Base-by-base conservation (phyloP, 306 rosid species). In the Trifolium dubium region DNA sequence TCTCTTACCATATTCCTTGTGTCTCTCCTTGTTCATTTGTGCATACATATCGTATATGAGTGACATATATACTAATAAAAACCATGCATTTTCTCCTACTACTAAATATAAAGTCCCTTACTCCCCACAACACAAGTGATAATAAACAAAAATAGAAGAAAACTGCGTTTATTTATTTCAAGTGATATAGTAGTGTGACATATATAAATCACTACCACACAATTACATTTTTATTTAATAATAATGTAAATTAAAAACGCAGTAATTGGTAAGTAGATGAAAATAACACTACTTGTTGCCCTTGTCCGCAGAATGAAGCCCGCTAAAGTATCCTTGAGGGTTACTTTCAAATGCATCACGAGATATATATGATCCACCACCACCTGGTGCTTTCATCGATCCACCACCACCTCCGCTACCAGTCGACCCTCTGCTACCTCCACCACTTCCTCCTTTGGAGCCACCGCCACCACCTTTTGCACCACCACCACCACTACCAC, bases 311-410 rank as follows among this genome's bases (percentile, higher is more conserved):
- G 73, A 32, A 50, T 65, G 73, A 1, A 75, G 18, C 4, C 14
- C 59, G 30, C 73, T 40, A 9, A 75, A 75, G 37, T 75, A 75
- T 1, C 37, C 66, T 23, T 66, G 73, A 4, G 79, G 73, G 23
- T 66, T 75, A 10, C 7, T 75, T 64, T 65, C 79, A 39, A 75
- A 75, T 31, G 49, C 51, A 7, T 3, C 69, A 10, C 80, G 46
- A 14, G 74, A 67, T 3, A 67, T 67, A 29, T 34, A 31, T 11
- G 67, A 6, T 5, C 74, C 80, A 8, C 47, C 75, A 4, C 78
- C 78, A 18, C 71, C 71, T 0, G 79, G 72, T 2, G 79, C 72
- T 56, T 75, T 75, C 79, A 75, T 75, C 19, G 61, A 49, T 8
- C 11, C 60, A 2, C 10, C 12, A 0, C 73, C 79, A 4, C 73